Base-by-base conservation (phyloP, 2,329 filamentous ascomycete genomes). In the Fusarium anthophilum region DNA sequence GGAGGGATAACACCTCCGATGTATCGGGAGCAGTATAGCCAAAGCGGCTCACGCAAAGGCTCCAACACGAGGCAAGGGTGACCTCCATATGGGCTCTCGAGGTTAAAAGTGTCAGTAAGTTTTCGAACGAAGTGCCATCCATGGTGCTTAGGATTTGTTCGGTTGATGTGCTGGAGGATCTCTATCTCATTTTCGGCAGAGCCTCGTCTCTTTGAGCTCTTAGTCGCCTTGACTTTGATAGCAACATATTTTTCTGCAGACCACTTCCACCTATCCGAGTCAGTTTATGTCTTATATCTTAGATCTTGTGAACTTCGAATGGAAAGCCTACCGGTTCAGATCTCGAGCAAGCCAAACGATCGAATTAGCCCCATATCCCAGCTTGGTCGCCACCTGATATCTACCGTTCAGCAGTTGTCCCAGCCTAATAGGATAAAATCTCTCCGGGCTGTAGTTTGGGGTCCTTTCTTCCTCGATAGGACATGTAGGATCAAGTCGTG, bases 331-430 rank as follows among this genome's bases (percentile, higher is more conserved):
- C 48, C 48, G 30, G 15, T 66, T 18, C 0, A 76, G 69, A 44
- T 77, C 75, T 55, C 73, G 39, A n/a, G 75, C 73, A 14, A 78
- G 66, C 77, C 73, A 78, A n/a, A 78, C 70, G 0, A 75, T 78
- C 18, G 72, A 78, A 7, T 61, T 76, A 15, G 72, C 58, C 1
- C 75, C 75, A 22, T 74, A 75, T 0, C 77, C 74, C 2, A 77
- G 43, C 32, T 78, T 78, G 2, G 72, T 77, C 1, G 72, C 72
- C 38, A 76, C 32, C 41, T 77, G 72, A 45, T 77, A 78, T 47
- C 73, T 72, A 0, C 41, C 43, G 17, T 76, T 32, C 2, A 78
- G 57, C 2, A 77, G 39, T 20, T 78, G 61, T 1, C 75, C 71
- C 10, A 76, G 8, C 3, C 56, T 14, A 7, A 66, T 45, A 5